phyloP scores from a whole-genome alignment of 257 asterid genomes.

The Jacaranda mimosifolia region DNA sequence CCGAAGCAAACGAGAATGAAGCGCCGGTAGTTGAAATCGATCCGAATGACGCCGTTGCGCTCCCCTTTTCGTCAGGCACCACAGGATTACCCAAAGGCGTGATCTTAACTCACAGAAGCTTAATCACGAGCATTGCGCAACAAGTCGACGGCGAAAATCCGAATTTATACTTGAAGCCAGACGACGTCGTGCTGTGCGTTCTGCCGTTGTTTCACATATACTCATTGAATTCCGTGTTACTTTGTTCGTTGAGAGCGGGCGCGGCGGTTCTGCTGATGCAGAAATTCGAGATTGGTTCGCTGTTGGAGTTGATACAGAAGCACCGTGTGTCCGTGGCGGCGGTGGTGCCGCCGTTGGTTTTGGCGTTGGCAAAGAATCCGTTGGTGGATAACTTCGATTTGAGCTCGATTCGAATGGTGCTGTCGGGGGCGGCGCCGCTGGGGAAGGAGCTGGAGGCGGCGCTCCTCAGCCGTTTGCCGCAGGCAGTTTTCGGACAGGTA shows the following conservation, averaged over 20 bases:
- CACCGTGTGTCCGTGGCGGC: slow-evolving; percentile 79
- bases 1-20: slow-evolving; percentile 51
- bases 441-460: slow-evolving; percentile 85
- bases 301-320: slow-evolving; percentile 69
- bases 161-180: slow-evolving; percentile 54
- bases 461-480: slow-evolving; percentile 69
- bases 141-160: slow-evolving; percentile 91
- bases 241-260: slow-evolving; percentile 76
- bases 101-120: slow-evolving; percentile 74
- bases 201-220: slow-evolving; percentile 81
- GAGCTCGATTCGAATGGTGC: slow-evolving; percentile 70
- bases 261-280: slow-evolving; percentile 70
- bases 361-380: slow-evolving; percentile 81
- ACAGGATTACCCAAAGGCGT: slow-evolving; percentile 88
- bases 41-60: slow-evolving; percentile 72
- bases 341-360: slow-evolving; percentile 84
- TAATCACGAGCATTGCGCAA: slow-evolving; percentile 77
- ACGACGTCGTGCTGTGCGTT: slow-evolving; percentile 76
- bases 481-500: slow-evolving; percentile 90
- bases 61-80: slow-evolving; percentile 86
- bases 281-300: slow-evolving; percentile 70
- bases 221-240: slow-evolving; percentile 66
- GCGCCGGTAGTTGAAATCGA: slow-evolving; percentile 46
- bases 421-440: slow-evolving; percentile 92
- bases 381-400: slow-evolving; percentile 70